These are phyloP conservation scores for Colletotrichum limetticola DNA, from an alignment of 2,329 filamentous ascomycete genomes.

Conservation along the genomic window DNA sequence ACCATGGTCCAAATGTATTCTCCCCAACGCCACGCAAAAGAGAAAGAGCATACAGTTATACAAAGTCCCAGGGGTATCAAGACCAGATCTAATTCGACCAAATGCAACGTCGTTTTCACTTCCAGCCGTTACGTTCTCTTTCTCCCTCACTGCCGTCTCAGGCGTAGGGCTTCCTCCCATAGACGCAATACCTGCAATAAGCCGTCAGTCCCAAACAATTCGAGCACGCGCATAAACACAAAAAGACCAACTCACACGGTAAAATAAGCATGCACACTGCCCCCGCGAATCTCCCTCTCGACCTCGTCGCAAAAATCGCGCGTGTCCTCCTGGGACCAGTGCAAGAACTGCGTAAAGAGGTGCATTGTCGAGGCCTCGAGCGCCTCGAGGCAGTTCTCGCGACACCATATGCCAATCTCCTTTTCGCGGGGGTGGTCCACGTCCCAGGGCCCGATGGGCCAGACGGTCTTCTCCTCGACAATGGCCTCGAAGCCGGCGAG, in stretches of 20 bases:
- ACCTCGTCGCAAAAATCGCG: constrained; percentile 42
- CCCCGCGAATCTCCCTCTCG: constrained; percentile 43
- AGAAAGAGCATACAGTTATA: too few species aligned
- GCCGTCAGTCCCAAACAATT: not conserved
- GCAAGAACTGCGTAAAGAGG: constrained; percentile 45
- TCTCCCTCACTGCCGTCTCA: not conserved
- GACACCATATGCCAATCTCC: constrained; percentile 44
- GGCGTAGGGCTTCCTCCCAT: not conserved
- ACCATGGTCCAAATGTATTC: too few species aligned
- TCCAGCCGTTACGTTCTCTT: not conserved
- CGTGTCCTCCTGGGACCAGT: constrained; percentile 44
- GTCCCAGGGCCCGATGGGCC: constrained; percentile 63
- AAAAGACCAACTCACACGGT: constrained; percentile 44
- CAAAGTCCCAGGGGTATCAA: too few species aligned
- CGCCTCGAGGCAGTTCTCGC: constrained; percentile 31
- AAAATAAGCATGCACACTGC: constrained; percentile 45
- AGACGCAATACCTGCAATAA: not conserved
- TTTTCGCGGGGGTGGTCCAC: constrained; percentile 39
- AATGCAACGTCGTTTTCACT: too few species aligned
- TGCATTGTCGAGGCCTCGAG: constrained; percentile 46
- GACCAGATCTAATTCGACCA: too few species aligned
- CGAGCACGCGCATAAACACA: too few species aligned
- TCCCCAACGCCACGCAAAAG: too few species aligned
- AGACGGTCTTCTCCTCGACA: constrained; percentile 56
- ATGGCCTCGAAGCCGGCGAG: constrained; percentile 67